Evolutionary conservation across 1,284 basidiomycete species (phyloP).

Genomic region (Puccinia coronata): DNA sequence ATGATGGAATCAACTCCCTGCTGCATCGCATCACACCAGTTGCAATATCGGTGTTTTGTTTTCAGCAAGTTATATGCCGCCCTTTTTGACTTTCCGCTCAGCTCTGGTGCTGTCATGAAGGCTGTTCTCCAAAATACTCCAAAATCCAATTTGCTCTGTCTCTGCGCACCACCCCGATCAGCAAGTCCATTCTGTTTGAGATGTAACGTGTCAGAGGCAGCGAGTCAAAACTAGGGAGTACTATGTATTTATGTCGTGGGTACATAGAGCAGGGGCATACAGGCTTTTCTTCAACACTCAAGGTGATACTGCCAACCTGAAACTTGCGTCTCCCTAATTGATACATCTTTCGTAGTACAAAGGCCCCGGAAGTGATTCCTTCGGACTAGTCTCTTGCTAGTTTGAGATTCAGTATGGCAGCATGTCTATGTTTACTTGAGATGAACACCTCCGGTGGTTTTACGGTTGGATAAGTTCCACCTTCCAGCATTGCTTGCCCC

Average conservation of each 20-base stretch:
- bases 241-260: no score
- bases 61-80: no score
- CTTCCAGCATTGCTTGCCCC: not conserved
- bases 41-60: no score
- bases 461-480: not conserved
- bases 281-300: not conserved
- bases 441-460: no score
- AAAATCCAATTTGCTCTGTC: no score
- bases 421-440: not conserved
- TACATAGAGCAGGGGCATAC: no score
- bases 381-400: not conserved
- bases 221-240: not conserved
- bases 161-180: no score
- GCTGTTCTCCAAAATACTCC: no score
- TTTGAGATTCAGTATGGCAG: conserved; percentile 2
- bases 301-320: not conserved
- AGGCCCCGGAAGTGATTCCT: not conserved
- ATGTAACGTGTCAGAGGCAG: not conserved
- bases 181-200: not conserved
- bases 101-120: no score
- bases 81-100: no score
- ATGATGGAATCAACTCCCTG: no score
- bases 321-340: not conserved
- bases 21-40: no score
- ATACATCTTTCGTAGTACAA: not conserved